Percentiles rank a stretch among this genome's conserved stretches.
These are phyloP conservation scores for Penicillium bialowiezense DNA, from an alignment of 495 filamentous ascomycete genomes.

Conservation along the genomic window DNA sequence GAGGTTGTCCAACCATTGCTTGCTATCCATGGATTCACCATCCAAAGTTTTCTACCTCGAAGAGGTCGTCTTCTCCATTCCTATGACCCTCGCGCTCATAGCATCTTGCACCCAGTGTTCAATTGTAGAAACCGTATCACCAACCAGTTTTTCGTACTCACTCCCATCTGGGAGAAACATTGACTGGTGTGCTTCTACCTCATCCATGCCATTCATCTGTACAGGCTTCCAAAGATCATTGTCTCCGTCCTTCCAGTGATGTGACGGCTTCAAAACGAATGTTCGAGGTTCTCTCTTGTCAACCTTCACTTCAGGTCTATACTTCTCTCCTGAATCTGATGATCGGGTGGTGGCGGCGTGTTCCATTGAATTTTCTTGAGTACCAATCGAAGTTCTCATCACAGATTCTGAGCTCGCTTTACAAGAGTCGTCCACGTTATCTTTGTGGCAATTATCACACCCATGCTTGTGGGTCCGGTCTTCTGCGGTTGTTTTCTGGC, in stretches of 20 bases:
- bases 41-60: too few species aligned
- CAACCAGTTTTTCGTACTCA: constrained; percentile 69
- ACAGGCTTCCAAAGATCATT: not conserved
- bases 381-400: too few species aligned
- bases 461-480: not conserved
- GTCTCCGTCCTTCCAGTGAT: constrained; percentile 1
- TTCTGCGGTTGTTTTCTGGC: not conserved
- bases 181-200: constrained; percentile 76
- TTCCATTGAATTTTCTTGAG: too few species aligned
- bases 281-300: not conserved
- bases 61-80: too few species aligned
- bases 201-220: constrained; percentile 56
- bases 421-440: not conserved
- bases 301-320: not conserved
- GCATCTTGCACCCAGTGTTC: not conserved
- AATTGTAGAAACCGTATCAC: constrained; percentile 38
- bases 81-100: not conserved
- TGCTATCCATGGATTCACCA: too few species aligned
- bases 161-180: constrained; percentile 60
- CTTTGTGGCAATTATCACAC: not conserved
- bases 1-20: too few species aligned
- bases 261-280: not conserved
- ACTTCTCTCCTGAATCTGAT: too few species aligned
- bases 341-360: not conserved
- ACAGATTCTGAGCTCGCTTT: too few species aligned